Evolutionary conservation across 805 yeast genomes (phyloP).

Genomic region (Grigorovia yakushimaensis): DNA sequence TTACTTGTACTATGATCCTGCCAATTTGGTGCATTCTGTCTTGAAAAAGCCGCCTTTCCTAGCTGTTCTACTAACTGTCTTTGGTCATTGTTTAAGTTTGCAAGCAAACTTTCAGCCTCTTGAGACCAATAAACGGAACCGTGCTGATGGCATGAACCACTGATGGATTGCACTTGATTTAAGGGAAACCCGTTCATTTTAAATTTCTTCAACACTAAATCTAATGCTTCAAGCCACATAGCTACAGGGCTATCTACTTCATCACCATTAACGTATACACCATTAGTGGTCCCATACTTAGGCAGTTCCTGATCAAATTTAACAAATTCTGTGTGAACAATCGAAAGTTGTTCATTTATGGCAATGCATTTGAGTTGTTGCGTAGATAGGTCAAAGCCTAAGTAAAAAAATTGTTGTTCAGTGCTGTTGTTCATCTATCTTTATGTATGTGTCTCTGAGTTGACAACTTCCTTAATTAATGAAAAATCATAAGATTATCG

Average conservation of each 20-base stretch:
- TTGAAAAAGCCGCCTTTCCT: slow-evolving; percentile 44
- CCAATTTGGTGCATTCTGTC: slow-evolving; percentile 78
- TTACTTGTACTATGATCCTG: slow-evolving; percentile 82
- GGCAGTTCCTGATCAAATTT: slow-evolving; percentile 63
- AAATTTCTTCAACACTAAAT: slow-evolving; percentile 41
- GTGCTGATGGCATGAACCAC: slow-evolving; percentile 89
- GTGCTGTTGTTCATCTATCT: background rate
- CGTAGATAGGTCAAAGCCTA: slow-evolving; percentile 83
- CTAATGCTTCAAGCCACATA: slow-evolving; percentile 87
- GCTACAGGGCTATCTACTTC: slow-evolving; percentile 70
- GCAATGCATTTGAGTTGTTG: slow-evolving; percentile 78
- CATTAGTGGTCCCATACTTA: slow-evolving; percentile 57
- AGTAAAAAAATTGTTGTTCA: slow-evolving; percentile 23
- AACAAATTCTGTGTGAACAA: slow-evolving; percentile 48
- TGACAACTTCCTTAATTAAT: background rate
- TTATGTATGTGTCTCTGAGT: background rate
- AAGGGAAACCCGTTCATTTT: slow-evolving; percentile 53
- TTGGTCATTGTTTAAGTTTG: slow-evolving; percentile 25
- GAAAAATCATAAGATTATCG: background rate
- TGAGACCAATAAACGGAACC: slow-evolving; percentile 78
- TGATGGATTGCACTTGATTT: slow-evolving; percentile 48
- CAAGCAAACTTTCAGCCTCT: slow-evolving; percentile 35
- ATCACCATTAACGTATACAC: slow-evolving; percentile 49
- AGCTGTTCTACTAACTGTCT: slow-evolving; percentile 39
- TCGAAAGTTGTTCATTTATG: slow-evolving; percentile 43